Percentiles rank a stretch among this genome's conserved stretches.
Evolutionary conservation across 495 filamentous ascomycete genomes (phyloP).

Genomic region (Cryomyces minteri): DNA sequence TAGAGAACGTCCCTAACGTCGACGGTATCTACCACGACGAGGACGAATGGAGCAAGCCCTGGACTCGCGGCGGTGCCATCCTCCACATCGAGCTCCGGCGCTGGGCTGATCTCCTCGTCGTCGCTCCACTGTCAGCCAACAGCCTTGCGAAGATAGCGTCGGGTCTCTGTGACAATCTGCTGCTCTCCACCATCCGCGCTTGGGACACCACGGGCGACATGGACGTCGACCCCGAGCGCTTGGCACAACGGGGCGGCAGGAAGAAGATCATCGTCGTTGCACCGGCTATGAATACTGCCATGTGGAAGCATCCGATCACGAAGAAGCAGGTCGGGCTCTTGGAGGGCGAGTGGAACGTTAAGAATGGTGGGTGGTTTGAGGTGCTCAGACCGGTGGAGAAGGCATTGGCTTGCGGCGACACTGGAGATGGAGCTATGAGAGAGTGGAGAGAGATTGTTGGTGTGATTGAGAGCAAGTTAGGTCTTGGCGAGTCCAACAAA

Average conservation of each 20-base stretch:
- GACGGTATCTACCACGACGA: slow-evolving; percentile 58
- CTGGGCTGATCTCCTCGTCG: slow-evolving; percentile 65
- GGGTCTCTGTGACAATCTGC: slow-evolving; percentile 48
- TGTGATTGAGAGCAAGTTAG: slow-evolving; percentile 27
- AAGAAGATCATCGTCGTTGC: slow-evolving; percentile 43
- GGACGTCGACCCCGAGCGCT: slow-evolving; percentile 18
- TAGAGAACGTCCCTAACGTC: slow-evolving; percentile 36
- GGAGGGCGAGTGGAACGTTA: slow-evolving; percentile 51
- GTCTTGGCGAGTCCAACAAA: no score
- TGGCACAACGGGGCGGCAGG: slow-evolving; percentile 3
- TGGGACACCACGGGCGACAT: slow-evolving; percentile 63
- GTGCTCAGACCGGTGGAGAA: slow-evolving; percentile 54
- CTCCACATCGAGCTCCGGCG: slow-evolving; percentile 71
- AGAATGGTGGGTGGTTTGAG: slow-evolving; percentile 48
- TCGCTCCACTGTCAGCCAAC: slow-evolving; percentile 67
- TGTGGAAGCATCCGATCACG: slow-evolving; percentile 79
- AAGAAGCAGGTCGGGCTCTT: slow-evolving; percentile 46
- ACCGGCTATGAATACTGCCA: slow-evolving; percentile 77
- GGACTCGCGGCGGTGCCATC: slow-evolving; percentile 47
- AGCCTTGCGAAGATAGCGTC: slow-evolving; percentile 57
- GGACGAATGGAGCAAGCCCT: slow-evolving; percentile 65
- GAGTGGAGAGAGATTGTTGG: slow-evolving; percentile 55
- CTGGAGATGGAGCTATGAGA: slow-evolving; percentile 58
- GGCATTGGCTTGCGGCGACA: slow-evolving; percentile 64
- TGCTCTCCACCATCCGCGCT: slow-evolving; percentile 59